Conservation (phyloP, 2,329 filamentous ascomycete species). For the Phialophora expanda region DNA sequence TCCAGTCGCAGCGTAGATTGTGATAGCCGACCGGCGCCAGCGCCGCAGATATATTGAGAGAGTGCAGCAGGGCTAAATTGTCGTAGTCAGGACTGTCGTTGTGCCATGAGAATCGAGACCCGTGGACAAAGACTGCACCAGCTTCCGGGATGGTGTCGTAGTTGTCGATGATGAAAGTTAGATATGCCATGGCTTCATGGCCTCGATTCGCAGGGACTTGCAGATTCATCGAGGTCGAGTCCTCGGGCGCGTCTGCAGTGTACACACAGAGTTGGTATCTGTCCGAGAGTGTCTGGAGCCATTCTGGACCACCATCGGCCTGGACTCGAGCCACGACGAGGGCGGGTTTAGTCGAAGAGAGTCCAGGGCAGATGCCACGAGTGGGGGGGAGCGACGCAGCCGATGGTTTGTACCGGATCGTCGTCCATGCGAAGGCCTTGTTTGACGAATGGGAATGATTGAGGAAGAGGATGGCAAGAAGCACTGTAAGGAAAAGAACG, state of each 20-base stretch:
- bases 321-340: slow-evolving; percentile 52
- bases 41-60: slow-evolving; percentile 49
- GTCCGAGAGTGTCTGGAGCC: slow-evolving; percentile 49
- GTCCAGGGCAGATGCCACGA: slow-evolving; percentile 52
- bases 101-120: slow-evolving; percentile 53
- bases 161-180: slow-evolving; percentile 57
- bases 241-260: slow-evolving; percentile 46
- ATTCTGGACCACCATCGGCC: slow-evolving; percentile 51
- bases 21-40: slow-evolving; percentile 52
- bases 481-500: neutral
- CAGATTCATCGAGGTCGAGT: slow-evolving; percentile 43
- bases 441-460: slow-evolving; percentile 1
- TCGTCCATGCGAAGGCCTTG: slow-evolving; percentile 1
- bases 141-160: slow-evolving; percentile 48
- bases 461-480: slow-evolving; percentile 2
- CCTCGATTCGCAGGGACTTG: slow-evolving; percentile 55
- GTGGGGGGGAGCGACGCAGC: slow-evolving; percentile 21
- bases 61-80: slow-evolving; percentile 49
- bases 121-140: slow-evolving; percentile 53
- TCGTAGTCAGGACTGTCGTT: slow-evolving; percentile 54
- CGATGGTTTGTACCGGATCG: slow-evolving; percentile 2
- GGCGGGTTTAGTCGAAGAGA: slow-evolving; percentile 51
- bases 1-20: slow-evolving; percentile 59
- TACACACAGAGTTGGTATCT: slow-evolving; percentile 56
- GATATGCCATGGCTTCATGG: slow-evolving; percentile 55